Evolutionary conservation across 139 green algal species (phyloP).

Genomic region (Zygnema cylindricum): DNA sequence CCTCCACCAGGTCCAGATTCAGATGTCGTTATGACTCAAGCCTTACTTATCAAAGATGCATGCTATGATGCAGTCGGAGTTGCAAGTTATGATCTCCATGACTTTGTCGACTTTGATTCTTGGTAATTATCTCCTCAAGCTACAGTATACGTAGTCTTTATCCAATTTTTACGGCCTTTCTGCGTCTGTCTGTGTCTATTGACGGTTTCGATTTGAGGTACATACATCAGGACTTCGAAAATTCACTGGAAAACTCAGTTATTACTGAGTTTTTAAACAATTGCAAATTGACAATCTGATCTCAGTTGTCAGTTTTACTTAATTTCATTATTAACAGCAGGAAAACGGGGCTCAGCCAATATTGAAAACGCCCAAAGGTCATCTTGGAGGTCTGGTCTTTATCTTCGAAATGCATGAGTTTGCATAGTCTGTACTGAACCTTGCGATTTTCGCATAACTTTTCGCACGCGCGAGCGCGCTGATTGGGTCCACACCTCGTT

Average conservation of each 20-base stretch:
- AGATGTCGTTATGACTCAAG: conserved; percentile 41
- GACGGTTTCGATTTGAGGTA: background rate
- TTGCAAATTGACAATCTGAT: no score
- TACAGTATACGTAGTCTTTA: background rate
- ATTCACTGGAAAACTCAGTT: conserved; percentile 5
- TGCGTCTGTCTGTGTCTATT: background rate
- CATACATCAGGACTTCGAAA: background rate
- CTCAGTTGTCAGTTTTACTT: no score
- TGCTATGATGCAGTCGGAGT: conserved; percentile 79
- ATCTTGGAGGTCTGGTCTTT: no score
- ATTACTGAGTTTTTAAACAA: no score
- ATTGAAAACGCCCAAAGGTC: no score
- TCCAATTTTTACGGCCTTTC: background rate
- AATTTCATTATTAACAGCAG: no score
- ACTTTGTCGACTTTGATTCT: conserved; percentile 77
- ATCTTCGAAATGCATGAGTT: no score
- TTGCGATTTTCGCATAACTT: no score
- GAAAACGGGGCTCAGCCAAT: no score
- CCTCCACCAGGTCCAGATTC: conserved; percentile 33
- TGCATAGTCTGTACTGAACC: no score
- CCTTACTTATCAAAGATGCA: conserved; percentile 80
- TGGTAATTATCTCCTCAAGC: conserved; percentile 50
- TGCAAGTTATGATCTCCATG: conserved; percentile 81
- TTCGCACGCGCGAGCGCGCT: no score
- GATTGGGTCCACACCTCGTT: no score